Percentiles rank a stretch among this genome's conserved stretches.
Conservation (phyloP, 208 protist genomes). For the Leishmania arabica region DNA sequence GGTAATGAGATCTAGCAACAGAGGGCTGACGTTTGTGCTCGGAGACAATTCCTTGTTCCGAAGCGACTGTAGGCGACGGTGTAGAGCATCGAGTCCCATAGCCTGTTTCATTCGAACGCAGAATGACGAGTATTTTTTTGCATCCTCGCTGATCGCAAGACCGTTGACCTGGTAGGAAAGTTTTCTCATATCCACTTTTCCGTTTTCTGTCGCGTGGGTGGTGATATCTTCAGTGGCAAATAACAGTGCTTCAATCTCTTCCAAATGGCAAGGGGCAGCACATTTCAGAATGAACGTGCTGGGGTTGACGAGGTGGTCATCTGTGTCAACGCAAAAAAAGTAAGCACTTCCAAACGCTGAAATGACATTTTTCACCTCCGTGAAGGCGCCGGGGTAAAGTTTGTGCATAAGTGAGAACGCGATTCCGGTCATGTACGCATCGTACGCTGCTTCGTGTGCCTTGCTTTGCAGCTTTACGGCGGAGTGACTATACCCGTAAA, state of each 20-base stretch:
- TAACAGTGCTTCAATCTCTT: slow-evolving; percentile 30
- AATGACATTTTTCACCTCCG: slow-evolving; percentile 48
- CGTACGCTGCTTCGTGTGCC: slow-evolving; percentile 72
- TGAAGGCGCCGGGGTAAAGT: slow-evolving; percentile 15
- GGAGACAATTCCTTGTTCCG: slow-evolving; percentile 1
- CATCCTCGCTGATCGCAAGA: not conserved
- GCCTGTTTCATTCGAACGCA: slow-evolving; percentile 16
- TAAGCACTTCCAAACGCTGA: slow-evolving; percentile 52
- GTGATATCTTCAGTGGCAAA: slow-evolving; percentile 16
- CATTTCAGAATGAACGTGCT: slow-evolving; percentile 26
- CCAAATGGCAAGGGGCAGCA: slow-evolving; percentile 1
- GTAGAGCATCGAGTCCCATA: not conserved
- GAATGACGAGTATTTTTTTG: slow-evolving; percentile 12
- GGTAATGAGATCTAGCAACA: slow-evolving; percentile 1
- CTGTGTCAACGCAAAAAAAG: slow-evolving; percentile 20
- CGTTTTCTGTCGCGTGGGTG: not conserved
- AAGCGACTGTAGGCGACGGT: slow-evolving; percentile 8
- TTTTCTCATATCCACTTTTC: slow-evolving; percentile 20
- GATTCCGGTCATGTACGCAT: slow-evolving; percentile 84
- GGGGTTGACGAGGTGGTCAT: slow-evolving; percentile 10
- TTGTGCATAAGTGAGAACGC: slow-evolving; percentile 32
- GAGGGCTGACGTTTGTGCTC: slow-evolving; percentile 6
- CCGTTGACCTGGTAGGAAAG: slow-evolving; percentile 16
- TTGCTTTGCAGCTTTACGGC: slow-evolving; percentile 23
- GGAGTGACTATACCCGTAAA: slow-evolving; percentile 56